Evolutionary conservation across 805 yeast genomes (phyloP), one percentile per base, ranked within the genome.

Genomic region (Millerozyma miso): DNA sequence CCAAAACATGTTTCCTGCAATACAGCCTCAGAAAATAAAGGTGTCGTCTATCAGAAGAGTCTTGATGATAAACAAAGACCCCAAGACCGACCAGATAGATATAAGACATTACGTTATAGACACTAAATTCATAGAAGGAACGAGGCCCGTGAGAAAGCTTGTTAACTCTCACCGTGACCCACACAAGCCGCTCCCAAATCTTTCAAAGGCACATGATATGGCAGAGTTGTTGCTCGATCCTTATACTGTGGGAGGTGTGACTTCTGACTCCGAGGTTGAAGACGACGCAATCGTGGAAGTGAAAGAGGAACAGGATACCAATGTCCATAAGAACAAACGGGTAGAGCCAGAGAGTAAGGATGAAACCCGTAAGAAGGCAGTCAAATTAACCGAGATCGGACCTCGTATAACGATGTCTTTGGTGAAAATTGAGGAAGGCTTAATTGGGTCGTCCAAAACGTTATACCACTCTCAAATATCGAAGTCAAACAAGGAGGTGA

Each of bases 1-100:
- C 68, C 99, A 93, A 66, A 89, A 88, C 67, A 81, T 93, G 80
- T 88, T 91, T 63, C 99, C 99, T 4, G 88, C 99, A 16, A 83
- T 93, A 51, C 84, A 88, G 45, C 97, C 97, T 3, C 88, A 88
- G 50, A 67, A 71, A 44, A 85, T 95, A 15, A 81, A 81, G 50
- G 83, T 93, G 29, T 69, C 71, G 37, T 70, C 85, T 1, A 89
- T 93, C 41, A 84, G 81, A 55, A 76, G 99, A 56, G 98, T 93
- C 16, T 69, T 93, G 54, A 76, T 93, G 78, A 67, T 93, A 43
- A 83, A 85, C 60, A 85, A 82, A 56, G 85, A 82, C 56, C 70
- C 75, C 23, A 81, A 77, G 44, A 79, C 88, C 2, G 90, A 85
- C 4, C 74, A 73, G 31, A 83, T 93, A 42, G 95, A 89, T 48